phyloP scores from a whole-genome alignment of 2,329 filamentous ascomycete species.

The Alternaria ethzedia region DNA sequence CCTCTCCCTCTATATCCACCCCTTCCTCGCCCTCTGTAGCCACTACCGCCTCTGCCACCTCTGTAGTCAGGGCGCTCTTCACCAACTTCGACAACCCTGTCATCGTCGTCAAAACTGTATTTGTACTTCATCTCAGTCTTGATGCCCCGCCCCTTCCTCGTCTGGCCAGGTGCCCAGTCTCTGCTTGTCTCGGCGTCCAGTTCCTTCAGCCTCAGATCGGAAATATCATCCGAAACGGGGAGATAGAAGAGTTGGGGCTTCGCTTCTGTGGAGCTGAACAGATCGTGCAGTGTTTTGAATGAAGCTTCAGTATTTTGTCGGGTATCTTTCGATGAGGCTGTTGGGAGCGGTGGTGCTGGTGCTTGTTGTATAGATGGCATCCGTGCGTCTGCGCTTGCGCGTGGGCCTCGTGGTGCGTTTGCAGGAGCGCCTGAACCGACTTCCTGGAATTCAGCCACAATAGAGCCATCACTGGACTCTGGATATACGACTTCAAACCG shows the following conservation, averaged over 20 bases:
- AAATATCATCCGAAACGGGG: conserved; percentile 70
- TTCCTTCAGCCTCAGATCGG: conserved; percentile 67
- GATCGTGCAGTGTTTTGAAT: conserved; percentile 65
- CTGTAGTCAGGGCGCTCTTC: conserved; percentile 34
- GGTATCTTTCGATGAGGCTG: conserved; percentile 13
- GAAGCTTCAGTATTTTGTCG: conserved; percentile 32
- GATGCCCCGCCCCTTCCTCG: conserved; percentile 38
- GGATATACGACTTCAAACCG: conserved; percentile 43
- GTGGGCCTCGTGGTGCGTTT: conserved; percentile 32
- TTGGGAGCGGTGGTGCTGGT: conserved; percentile 1
- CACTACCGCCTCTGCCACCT: conserved; percentile 13
- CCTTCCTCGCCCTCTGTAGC: conserved; percentile 3
- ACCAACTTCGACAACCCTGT: conserved; percentile 52
- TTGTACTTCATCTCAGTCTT: conserved; percentile 44
- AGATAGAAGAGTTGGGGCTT: conserved; percentile 71
- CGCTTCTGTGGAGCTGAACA: conserved; percentile 65
- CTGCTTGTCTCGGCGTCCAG: conserved; percentile 56
- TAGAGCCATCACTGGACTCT: conserved; percentile 20
- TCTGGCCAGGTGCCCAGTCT: conserved; percentile 48
- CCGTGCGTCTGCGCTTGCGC: conserved; percentile 13
- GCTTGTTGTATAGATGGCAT: conserved; percentile 5
- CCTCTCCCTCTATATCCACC: conserved; percentile 5
- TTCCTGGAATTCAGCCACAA: conserved; percentile 43
- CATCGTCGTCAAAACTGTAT: conserved; percentile 53
- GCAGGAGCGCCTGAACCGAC: conserved; percentile 35